phyloP scores from a whole-genome alignment of 2,329 filamentous ascomycete species.

The Metarhizium rileyi region DNA sequence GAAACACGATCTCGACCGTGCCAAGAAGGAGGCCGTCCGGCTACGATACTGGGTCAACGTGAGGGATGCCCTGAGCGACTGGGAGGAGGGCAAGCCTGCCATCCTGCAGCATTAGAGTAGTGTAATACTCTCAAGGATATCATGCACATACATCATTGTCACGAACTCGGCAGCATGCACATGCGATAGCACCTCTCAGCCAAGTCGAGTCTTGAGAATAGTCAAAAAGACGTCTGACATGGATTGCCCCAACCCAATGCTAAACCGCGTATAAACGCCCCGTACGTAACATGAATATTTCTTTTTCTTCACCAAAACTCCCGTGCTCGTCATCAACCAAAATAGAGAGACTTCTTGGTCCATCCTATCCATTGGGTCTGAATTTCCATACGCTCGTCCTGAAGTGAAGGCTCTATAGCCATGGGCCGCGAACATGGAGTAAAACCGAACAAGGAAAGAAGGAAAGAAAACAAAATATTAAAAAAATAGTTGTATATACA shows the following conservation, averaged over 20 bases:
- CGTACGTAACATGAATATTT: neutral
- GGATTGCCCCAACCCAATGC: neutral
- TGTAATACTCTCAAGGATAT: no score
- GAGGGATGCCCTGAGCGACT: constrained; percentile 66
- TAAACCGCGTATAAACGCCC: neutral
- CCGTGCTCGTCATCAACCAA: neutral
- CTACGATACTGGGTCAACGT: constrained; percentile 90
- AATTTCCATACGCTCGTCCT: neutral
- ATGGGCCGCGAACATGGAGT: no score
- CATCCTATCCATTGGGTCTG: neutral
- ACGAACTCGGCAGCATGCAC: no score
- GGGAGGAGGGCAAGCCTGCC: constrained; percentile 66
- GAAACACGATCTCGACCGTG: constrained; percentile 53
- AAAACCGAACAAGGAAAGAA: neutral
- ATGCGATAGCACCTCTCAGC: no score
- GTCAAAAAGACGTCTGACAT: no score
- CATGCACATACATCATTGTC: no score
- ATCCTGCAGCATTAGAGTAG: constrained; percentile 44
- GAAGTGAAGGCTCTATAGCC: neutral
- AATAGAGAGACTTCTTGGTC: neutral
- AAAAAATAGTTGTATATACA: neutral
- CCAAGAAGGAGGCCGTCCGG: constrained; percentile 62
- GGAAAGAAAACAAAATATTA: neutral
- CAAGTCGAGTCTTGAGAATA: no score
- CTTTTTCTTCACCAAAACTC: neutral